phyloP scores from a whole-genome alignment of 2,329 filamentous ascomycete genomes.

The Saccharata proteae region DNA sequence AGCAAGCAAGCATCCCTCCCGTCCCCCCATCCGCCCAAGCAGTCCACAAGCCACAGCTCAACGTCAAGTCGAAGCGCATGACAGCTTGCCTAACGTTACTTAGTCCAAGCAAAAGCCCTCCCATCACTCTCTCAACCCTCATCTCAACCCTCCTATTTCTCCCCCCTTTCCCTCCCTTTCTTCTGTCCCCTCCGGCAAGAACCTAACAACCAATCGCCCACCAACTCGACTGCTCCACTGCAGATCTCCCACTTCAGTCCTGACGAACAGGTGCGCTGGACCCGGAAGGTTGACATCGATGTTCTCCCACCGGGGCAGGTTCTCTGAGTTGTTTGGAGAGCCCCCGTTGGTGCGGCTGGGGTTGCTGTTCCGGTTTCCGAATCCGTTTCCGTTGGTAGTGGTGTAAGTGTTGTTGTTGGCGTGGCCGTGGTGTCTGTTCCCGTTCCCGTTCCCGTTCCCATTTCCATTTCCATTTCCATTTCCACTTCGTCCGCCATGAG shows the following conservation, averaged over 20 bases:
- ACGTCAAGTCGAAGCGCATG: no score
- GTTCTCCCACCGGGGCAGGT: conserved; percentile 4
- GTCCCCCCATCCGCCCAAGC: no score
- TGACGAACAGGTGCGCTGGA: conserved; percentile 4
- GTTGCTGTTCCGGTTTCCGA: not conserved
- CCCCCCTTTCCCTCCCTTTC: no score
- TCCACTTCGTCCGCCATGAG: no score
- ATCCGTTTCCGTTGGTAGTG: conserved; percentile 1
- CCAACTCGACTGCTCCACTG: conserved; percentile 4
- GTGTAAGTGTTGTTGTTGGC: not conserved
- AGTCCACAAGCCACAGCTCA: no score
- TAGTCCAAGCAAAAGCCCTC: no score
- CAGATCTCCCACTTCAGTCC: conserved; percentile 7
- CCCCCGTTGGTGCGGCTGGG: not conserved
- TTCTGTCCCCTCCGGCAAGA: conserved; percentile 2
- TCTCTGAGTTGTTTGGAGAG: not conserved
- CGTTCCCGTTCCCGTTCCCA: not conserved
- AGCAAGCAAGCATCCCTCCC: no score
- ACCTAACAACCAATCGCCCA: conserved; percentile 5
- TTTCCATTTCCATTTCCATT: not conserved
- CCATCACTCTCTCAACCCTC: no score
- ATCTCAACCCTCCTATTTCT: no score
- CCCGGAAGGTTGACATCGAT: conserved; percentile 7
- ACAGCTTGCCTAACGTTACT: no score
- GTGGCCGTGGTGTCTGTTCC: not conserved